Base-by-base conservation (phyloP, 148 eudicot species). In the Chenopodium album region DNA sequence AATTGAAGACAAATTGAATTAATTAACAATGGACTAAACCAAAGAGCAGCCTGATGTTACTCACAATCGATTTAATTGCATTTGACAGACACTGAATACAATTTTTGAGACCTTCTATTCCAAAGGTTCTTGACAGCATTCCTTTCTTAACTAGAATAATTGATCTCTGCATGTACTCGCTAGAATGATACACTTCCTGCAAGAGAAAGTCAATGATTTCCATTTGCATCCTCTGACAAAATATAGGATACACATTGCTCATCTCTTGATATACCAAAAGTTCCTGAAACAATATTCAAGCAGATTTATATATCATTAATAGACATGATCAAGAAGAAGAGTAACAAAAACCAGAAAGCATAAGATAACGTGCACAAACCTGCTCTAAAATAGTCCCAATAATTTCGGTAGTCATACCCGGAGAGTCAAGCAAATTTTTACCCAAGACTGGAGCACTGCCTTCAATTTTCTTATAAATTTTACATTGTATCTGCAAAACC, bases 41-140 rank as follows among this genome's bases (percentile, higher is more conserved):
- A 9, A 76, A 31, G 13, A 32, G 50, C 64, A 77, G 37, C 26
- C 72, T 47, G 76, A 82, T 64, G 84, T 74, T 50, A 76, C 93
- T 91, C 88, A 89, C 97, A 87, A 89, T 67, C 86, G 77, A 72
- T 17, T 89, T 78, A 69, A 94, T 91, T 80, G 94, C 98, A 82
- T 90, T 94, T 60, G 98, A 90, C 79, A 96, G 87, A 86, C 89
- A 90, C 82, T 82, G 73, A 14, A 89, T 85, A 79, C 92, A 90
- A 44, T 86, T 86, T 47, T 88, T 74, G 31, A 90, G 86, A 65
- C 87, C 84, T 87, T 85, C 94, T 46, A 76, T 62, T 79, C 92
- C 92, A 71, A 26, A 22, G 73, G 88, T 91, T 89, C 99, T 88
- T 52, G 84, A 78, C 76, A 87, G 82, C 80, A 85, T 79, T 82